Percentiles rank a stretch among this genome's conserved stretches.
Conservation (phyloP, 768 basidiomycete species). For the Gyrodon lividus region DNA sequence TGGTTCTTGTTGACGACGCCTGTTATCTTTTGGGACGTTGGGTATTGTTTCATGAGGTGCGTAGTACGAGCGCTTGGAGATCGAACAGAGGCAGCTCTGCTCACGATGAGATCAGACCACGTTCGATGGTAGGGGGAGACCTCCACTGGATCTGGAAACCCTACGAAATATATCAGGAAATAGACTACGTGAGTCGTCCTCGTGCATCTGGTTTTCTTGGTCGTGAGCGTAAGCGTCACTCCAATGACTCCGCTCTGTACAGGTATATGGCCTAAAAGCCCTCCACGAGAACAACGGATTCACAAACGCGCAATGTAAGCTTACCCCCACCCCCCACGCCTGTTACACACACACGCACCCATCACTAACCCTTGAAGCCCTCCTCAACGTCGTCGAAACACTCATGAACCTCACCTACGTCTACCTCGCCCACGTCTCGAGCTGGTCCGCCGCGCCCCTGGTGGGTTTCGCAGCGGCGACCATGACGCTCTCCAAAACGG, state of each 20-base stretch:
- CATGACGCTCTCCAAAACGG: slow-evolving; percentile 86
- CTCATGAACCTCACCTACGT: slow-evolving; percentile 72
- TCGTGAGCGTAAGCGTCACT: no score
- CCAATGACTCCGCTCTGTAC: neutral
- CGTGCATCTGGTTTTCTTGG: slow-evolving; percentile 41
- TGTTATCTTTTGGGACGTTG: slow-evolving; percentile 75
- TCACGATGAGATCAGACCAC: slow-evolving; percentile 50
- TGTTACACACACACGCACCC: neutral
- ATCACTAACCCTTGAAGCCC: slow-evolving; percentile 53
- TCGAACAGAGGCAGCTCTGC: neutral
- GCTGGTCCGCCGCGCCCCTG: slow-evolving; percentile 65
- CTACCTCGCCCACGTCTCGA: slow-evolving; percentile 64
- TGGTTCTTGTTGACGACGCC: slow-evolving; percentile 59
- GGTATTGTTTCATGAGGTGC: slow-evolving; percentile 80
- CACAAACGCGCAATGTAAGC: slow-evolving; percentile 79
- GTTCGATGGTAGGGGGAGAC: slow-evolving; percentile 86
- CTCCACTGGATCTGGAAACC: slow-evolving; percentile 91
- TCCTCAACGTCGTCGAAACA: slow-evolving; percentile 79
- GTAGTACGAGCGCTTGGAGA: slow-evolving; percentile 26
- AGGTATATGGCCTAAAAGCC: slow-evolving; percentile 75
- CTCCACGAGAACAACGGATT: slow-evolving; percentile 72
- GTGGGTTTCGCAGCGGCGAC: slow-evolving; percentile 68
- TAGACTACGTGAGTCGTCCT: slow-evolving; percentile 40
- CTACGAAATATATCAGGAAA: slow-evolving; percentile 74
- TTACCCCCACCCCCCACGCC: neutral